These are phyloP conservation scores for Ormosia emarginata DNA, from an alignment of 306 rosid genomes.

Conservation along the genomic window DNA sequence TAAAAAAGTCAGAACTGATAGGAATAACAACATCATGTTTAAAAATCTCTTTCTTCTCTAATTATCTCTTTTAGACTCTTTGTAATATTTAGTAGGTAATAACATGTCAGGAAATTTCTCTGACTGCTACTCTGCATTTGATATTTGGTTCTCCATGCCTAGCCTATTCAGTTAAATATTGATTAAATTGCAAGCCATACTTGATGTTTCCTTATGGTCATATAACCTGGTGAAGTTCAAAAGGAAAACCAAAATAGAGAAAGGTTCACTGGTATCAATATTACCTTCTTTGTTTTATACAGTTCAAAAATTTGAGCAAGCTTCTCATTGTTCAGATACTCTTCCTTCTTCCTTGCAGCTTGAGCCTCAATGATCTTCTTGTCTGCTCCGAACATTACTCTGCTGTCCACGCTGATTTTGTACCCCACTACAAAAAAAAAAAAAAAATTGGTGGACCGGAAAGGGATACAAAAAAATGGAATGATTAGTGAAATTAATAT, in stretches of 20 bases:
- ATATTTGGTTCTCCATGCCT: background rate
- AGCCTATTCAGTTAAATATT: background rate
- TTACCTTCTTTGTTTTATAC: slow-evolving; percentile 53
- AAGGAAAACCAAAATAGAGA: background rate
- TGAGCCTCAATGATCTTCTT: slow-evolving; percentile 39
- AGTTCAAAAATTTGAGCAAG: slow-evolving; percentile 30
- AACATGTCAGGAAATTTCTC: background rate
- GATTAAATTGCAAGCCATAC: background rate
- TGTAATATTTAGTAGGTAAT: background rate
- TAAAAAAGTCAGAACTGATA: no score
- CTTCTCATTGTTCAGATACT: slow-evolving; percentile 38
- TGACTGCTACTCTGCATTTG: background rate
- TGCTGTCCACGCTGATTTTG: slow-evolving; percentile 43
- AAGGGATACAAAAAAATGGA: background rate
- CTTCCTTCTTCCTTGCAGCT: slow-evolving; percentile 37
- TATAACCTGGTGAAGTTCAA: background rate
- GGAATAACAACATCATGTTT: no score
- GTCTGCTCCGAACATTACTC: slow-evolving; percentile 45
- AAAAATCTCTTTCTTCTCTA: background rate
- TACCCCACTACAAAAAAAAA: slow-evolving; percentile 55
- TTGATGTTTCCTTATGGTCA: background rate
- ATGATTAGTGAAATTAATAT: background rate
- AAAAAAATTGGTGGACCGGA: background rate
- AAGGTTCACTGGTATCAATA: background rate
- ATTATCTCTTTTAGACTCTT: background rate